Percentiles rank a stretch among this genome's conserved stretches.
phyloP scores from a whole-genome alignment of 2,329 filamentous ascomycete species.

The Botrytis hyacinthi region DNA sequence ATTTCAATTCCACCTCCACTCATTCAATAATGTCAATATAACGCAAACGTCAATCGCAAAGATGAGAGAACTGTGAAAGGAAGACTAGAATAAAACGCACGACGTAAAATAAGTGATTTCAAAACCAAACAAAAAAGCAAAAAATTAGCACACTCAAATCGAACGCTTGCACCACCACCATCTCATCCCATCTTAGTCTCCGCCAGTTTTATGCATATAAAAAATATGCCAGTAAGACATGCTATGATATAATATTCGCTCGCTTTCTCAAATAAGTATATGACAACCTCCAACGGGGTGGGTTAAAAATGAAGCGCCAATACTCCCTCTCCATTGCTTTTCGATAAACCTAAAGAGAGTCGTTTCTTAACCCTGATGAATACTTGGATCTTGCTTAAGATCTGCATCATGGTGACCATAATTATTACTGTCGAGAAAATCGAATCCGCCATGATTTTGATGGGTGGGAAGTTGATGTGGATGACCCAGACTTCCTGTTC shows the following conservation, averaged over 20 bases:
- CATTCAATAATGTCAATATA: neutral
- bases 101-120: neutral
- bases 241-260: neutral
- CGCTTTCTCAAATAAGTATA: neutral
- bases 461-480: conserved; percentile 23
- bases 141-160: neutral
- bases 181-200: neutral
- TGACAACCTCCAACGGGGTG: neutral
- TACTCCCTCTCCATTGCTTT: neutral
- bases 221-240: neutral
- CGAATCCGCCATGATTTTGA: conserved; percentile 1
- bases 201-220: neutral
- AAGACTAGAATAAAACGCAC: neutral
- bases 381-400: conserved; percentile 5
- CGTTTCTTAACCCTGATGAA: neutral
- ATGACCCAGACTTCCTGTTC: conserved; percentile 28
- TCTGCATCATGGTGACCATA: neutral
- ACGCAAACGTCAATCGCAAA: neutral
- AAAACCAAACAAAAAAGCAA: neutral
- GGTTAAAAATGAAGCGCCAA: neutral
- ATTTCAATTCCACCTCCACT: neutral
- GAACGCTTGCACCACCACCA: neutral
- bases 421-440: conserved; percentile 1
- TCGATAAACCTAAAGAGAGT: neutral
- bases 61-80: neutral